These are phyloP conservation scores for Fusarium drepaniforme DNA, from an alignment of 2,329 filamentous ascomycete species.

Conservation along the genomic window DNA sequence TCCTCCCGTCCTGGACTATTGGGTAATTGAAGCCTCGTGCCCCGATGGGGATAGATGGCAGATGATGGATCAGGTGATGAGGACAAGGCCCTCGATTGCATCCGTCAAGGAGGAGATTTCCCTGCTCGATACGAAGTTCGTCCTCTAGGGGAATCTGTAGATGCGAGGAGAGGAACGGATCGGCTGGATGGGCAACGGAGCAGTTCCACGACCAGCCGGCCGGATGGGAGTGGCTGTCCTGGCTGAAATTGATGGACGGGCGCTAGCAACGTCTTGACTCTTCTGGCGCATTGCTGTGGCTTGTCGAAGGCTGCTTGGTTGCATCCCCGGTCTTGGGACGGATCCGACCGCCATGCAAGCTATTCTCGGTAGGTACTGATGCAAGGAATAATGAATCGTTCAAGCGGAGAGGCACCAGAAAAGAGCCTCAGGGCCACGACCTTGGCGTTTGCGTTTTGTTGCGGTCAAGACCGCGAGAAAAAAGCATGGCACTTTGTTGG, in stretches of 20 bases:
- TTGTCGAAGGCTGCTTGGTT: conserved; percentile 13
- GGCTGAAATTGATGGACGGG: conserved; percentile 29
- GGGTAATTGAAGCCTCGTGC: conserved; percentile 21
- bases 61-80: conserved; percentile 28
- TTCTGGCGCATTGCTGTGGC: conserved; percentile 27
- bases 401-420: conserved; percentile 13
- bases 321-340: neutral
- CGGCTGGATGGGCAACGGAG: conserved; percentile 19
- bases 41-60: conserved; percentile 13
- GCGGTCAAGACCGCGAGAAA: neutral
- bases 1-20: conserved; percentile 19
- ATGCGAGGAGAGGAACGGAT: conserved; percentile 19
- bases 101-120: neutral
- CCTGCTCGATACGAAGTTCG: neutral
- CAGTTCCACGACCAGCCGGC: conserved; percentile 11
- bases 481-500: conserved; percentile 11
- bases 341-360: conserved; percentile 18
- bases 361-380: conserved; percentile 20
- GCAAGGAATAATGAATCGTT: conserved; percentile 25
- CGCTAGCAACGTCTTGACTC: conserved; percentile 37
- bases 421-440: conserved; percentile 1
- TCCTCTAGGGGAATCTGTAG: neutral
- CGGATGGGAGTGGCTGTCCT: conserved; percentile 8
- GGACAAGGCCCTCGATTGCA: conserved; percentile 2
- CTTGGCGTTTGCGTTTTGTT: neutral